A percentile compares a stretch with the other conserved stretches of the same genome.
phyloP scores from a whole-genome alignment of 2,329 filamentous ascomycete genomes.

The Aspergillus aculeatus region DNA sequence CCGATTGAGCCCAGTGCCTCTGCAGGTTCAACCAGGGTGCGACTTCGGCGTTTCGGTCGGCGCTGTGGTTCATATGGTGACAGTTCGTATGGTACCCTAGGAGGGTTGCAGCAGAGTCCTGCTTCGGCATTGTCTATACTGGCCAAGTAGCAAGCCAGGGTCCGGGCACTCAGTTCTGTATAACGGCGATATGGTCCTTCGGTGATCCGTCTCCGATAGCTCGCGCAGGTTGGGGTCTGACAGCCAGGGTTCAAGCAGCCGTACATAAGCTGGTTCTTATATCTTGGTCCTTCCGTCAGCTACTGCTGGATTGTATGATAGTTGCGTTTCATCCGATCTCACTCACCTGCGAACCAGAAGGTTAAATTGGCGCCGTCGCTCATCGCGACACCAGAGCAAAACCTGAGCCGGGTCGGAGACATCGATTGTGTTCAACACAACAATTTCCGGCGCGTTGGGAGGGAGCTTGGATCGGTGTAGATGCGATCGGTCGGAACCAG shows the following conservation, averaged over 20 bases:
- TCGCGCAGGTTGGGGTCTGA: constrained; percentile 75
- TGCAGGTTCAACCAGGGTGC: constrained; percentile 16
- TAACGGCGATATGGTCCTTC: constrained; percentile 73
- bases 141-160: constrained; percentile 75
- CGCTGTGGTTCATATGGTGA: constrained; percentile 26
- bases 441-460: constrained; percentile 39
- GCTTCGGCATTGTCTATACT: constrained; percentile 74
- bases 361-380: constrained; percentile 51
- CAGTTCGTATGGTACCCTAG: constrained; percentile 29
- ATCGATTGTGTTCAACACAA: constrained; percentile 41
- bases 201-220: constrained; percentile 67
- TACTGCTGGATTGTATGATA: constrained; percentile 7
- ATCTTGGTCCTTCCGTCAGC: constrained; percentile 50
- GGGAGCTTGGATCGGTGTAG: constrained; percentile 42
- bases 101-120: constrained; percentile 61
- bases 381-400: constrained; percentile 39
- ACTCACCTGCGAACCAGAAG: constrained; percentile 65
- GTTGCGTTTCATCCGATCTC: background rate
- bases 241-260: constrained; percentile 72
- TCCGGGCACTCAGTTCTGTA: constrained; percentile 76
- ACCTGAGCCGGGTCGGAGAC: constrained; percentile 39
- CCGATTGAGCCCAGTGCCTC: constrained; percentile 5
- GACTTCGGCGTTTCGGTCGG: constrained; percentile 33
- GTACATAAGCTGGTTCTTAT: constrained; percentile 75
- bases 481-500: constrained; percentile 28